Conservation (phyloP, 129 eudicot genomes). For the Deinandra increscens region DNA sequence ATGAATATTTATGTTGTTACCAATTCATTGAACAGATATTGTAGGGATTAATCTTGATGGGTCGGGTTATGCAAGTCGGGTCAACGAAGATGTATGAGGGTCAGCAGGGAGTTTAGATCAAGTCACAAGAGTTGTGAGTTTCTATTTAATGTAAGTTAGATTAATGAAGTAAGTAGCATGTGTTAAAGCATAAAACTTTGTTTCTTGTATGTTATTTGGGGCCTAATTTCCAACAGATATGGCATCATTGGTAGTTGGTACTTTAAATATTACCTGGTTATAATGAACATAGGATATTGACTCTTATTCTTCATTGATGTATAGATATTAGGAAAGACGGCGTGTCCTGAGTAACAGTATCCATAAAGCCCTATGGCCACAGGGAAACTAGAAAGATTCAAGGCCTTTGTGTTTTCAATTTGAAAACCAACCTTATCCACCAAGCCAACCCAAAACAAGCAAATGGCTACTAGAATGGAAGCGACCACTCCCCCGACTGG, state of each 20-base stretch:
- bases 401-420: slow-evolving; percentile 41
- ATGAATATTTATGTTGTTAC: not conserved
- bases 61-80: no score
- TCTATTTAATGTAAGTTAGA: no score
- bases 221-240: no score
- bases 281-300: slow-evolving; percentile 70
- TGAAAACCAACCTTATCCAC: slow-evolving; percentile 65
- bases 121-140: no score
- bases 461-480: slow-evolving; percentile 63
- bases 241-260: not conserved
- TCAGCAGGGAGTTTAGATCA: no score
- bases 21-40: not conserved
- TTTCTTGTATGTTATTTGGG: no score
- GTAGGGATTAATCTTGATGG: no score
- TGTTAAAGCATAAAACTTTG: no score
- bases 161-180: no score
- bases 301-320: slow-evolving; percentile 74
- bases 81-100: no score
- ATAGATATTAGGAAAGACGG: slow-evolving; percentile 92
- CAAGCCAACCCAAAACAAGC: slow-evolving; percentile 87
- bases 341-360: slow-evolving; percentile 91
- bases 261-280: slow-evolving; percentile 52
- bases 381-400: slow-evolving; percentile 82
- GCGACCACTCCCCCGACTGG: slow-evolving; percentile 97
- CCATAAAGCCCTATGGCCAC: slow-evolving; percentile 94